Base-by-base conservation (phyloP, 768 basidiomycete species). In the Kwoniella pini region DNA sequence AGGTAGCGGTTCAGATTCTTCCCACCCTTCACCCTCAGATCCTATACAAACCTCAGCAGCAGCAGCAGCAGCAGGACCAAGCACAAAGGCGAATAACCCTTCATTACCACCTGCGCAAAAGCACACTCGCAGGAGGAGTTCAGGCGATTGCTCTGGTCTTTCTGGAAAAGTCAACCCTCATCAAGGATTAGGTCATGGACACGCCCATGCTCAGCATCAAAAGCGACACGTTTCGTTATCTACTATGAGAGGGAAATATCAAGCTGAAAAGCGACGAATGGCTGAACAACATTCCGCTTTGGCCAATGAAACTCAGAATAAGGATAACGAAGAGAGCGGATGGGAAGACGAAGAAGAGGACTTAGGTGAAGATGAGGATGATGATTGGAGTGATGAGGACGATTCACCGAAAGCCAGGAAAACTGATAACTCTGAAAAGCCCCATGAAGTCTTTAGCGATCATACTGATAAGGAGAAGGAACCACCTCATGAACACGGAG, bases 321-420 rank as follows among this genome's bases (percentile, higher is more conserved):
- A 69, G 60, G 67, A 55, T 27, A 67, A 74, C 19, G 75, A 76
- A 54, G 73, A 64, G 17, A 70, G 71, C 52, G 74, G 68, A 9
- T 75, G 70, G 68, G 74, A 75, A 48, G 73, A 75, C 36, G 69
- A 70, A 24, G 72, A 61, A 7, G 72, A 72, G 30, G 68, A 65
- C 30, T 62, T 66, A 38, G 60, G 43, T 12, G 69, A 65, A 36
- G 67, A 65, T 38, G 70, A 68, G 33, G 56, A 43, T 50, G 48
- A 31, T n/a, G 54, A 62, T 21, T 63, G 64, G 62, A 63, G 54
- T 26, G 68, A 70, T 31, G 68, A 70, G 12, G 65, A 60, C 7
- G 64, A 62, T 13, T 57, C 56, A 28, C 51, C 57, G 7, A 51
- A 53, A 12, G 56, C n/a, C 3, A 36, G 22, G 36, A 42, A 38